These are phyloP conservation scores for Lipomyces orientalis DNA, from an alignment of 805 yeast species.

Conservation along the genomic window DNA sequence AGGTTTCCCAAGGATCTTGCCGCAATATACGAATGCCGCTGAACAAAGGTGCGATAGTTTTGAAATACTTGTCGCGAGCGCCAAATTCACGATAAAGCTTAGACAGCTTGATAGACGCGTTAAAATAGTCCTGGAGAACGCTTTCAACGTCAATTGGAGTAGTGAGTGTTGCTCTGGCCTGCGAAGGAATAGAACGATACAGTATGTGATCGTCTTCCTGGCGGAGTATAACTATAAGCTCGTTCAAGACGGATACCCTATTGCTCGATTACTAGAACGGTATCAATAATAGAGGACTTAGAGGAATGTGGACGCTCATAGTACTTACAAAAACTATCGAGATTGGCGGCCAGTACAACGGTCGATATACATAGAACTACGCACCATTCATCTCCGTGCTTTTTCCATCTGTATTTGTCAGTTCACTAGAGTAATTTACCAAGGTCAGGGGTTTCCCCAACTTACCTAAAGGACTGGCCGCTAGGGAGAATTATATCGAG, in stretches of 20 bases:
- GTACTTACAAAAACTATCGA: background rate
- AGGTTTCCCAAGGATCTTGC: constrained; percentile 97
- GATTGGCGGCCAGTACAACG: background rate
- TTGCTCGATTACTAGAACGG: background rate
- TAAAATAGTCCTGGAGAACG: constrained; percentile 71
- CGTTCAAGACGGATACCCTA: constrained; percentile 63
- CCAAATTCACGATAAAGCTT: constrained; percentile 69
- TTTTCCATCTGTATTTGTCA: constrained; percentile 61
- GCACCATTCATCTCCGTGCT: constrained; percentile 60
- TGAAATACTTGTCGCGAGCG: constrained; percentile 57
- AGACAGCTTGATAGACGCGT: constrained; percentile 60
- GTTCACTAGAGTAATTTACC: constrained; percentile 4
- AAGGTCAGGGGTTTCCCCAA: background rate
- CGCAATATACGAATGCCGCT: constrained; percentile 82
- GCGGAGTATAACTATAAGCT: constrained; percentile 65
- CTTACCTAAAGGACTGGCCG: constrained; percentile 75
- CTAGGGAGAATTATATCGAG: constrained; percentile 72
- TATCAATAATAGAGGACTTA: background rate
- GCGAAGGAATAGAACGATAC: constrained; percentile 51
- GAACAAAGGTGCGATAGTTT: constrained; percentile 46
- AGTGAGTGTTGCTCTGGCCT: background rate
- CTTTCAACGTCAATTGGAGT: constrained; percentile 44
- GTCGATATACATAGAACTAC: constrained; percentile 16
- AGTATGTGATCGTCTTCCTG: constrained; percentile 58
- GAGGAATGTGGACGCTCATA: background rate